A percentile compares a stretch with the other conserved stretches of the same genome.
phyloP scores from a whole-genome alignment of 331 rosid species.

The Malus hybrid region DNA sequence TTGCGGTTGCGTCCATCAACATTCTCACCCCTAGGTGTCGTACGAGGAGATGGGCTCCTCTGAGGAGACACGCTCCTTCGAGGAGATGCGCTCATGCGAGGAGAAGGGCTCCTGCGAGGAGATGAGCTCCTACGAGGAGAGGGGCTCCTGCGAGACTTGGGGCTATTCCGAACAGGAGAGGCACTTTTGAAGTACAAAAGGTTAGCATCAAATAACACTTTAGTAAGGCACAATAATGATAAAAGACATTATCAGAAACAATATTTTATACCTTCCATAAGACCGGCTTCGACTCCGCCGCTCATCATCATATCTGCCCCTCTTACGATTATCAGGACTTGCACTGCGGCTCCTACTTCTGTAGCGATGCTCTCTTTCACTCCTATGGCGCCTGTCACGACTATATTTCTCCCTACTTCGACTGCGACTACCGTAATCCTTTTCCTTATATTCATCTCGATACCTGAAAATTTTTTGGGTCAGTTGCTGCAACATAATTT shows the following conservation, averaged over 20 bases:
- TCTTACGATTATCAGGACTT: slow-evolving; percentile 39
- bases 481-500: background rate
- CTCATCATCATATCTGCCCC: slow-evolving; percentile 52
- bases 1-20: slow-evolving; percentile 25
- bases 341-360: slow-evolving; percentile 59
- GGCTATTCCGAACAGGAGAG: slow-evolving; percentile 35
- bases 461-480: slow-evolving; percentile 25
- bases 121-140: slow-evolving; percentile 21
- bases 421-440: slow-evolving; percentile 52
- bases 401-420: slow-evolving; percentile 53
- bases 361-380: slow-evolving; percentile 42
- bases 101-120: slow-evolving; percentile 1
- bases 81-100: slow-evolving; percentile 37
- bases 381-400: slow-evolving; percentile 45
- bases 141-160: slow-evolving; percentile 11
- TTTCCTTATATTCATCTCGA: slow-evolving; percentile 52
- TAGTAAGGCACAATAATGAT: background rate
- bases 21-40: slow-evolving; percentile 30
- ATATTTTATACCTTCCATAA: slow-evolving; percentile 36
- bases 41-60: slow-evolving; percentile 39
- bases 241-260: background rate
- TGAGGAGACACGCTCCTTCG: background rate
- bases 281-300: slow-evolving; percentile 47
- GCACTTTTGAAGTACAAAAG: slow-evolving; percentile 27
- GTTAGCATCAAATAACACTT: slow-evolving; percentile 15